Conservation (phyloP, 1,284 basidiomycete genomes). For the Trichosporon faecale region DNA sequence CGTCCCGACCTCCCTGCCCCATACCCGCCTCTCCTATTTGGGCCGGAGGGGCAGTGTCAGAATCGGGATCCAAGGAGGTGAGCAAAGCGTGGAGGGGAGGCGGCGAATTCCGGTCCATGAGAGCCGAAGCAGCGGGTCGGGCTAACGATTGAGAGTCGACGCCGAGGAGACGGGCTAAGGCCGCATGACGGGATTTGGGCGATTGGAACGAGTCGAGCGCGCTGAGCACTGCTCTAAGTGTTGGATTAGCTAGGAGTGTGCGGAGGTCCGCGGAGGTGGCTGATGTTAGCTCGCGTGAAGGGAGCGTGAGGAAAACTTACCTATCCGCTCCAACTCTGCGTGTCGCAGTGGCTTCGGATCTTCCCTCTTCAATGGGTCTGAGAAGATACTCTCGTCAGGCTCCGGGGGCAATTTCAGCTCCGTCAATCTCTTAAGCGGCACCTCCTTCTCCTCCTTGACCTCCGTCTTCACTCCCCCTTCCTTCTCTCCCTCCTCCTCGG, state of each 20-base stretch:
- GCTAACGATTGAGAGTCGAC: conserved; percentile 37
- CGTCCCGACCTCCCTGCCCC: conserved; percentile 9
- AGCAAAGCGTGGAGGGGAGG: conserved; percentile 41
- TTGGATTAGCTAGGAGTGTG: conserved; percentile 32
- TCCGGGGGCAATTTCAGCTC: conserved; percentile 48
- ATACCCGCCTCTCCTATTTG: background rate
- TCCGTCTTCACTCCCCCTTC: background rate
- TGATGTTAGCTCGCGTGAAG: conserved; percentile 22
- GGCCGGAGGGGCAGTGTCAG: too few species aligned
- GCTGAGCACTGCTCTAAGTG: conserved; percentile 34
- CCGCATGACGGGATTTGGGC: conserved; percentile 23
- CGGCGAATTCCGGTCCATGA: conserved; percentile 35
- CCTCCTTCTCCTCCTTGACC: background rate
- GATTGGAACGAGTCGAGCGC: conserved; percentile 37
- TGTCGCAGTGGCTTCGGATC: conserved; percentile 48
- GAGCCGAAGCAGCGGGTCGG: conserved; percentile 26
- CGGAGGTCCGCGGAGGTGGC: conserved; percentile 42
- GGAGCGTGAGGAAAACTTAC: conserved; percentile 26
- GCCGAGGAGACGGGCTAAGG: conserved; percentile 37
- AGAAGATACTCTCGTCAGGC: conserved; percentile 43
- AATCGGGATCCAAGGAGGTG: conserved; percentile 25
- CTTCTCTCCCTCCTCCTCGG: background rate
- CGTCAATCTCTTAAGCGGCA: conserved; percentile 31
- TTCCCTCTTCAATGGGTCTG: conserved; percentile 45
- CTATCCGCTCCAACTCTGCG: conserved; percentile 47